Evolutionary conservation across 352 stramenopile species (phyloP).

Genomic region (Aphanomyces astaci): DNA sequence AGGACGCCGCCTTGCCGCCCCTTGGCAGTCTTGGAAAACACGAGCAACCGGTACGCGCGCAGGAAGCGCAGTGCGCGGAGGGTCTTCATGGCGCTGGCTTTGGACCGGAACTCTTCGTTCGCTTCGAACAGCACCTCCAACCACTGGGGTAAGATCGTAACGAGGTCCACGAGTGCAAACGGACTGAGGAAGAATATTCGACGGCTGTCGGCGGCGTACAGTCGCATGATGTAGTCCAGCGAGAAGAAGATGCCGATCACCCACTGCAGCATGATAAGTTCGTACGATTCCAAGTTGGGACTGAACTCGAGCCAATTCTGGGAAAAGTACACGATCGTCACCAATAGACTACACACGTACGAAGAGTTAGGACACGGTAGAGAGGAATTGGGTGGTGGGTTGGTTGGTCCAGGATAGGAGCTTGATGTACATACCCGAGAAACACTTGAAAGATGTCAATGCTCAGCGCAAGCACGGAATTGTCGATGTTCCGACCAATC

Average conservation of each 20-base stretch:
- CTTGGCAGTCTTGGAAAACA: slow-evolving; percentile 51
- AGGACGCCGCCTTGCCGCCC: slow-evolving; percentile 46
- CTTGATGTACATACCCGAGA: not conserved
- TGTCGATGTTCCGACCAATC: slow-evolving; percentile 23
- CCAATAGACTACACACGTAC: not conserved
- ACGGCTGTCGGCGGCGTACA: slow-evolving; percentile 59
- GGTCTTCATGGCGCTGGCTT: slow-evolving; percentile 56
- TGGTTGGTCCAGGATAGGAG: too few species aligned
- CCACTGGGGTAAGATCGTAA: slow-evolving; percentile 41
- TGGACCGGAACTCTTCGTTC: slow-evolving; percentile 32
- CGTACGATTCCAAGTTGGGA: not conserved
- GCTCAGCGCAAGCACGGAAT: slow-evolving; percentile 8
- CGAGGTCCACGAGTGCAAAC: slow-evolving; percentile 52
- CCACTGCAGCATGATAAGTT: not conserved
- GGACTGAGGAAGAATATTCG: slow-evolving; percentile 46
- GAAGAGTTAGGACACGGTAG: not conserved
- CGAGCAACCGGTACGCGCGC: slow-evolving; percentile 53
- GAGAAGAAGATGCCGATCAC: slow-evolving; percentile 7
- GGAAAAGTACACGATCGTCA: slow-evolving; percentile 18
- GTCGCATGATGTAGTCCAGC: slow-evolving; percentile 6
- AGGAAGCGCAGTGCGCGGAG: slow-evolving; percentile 49
- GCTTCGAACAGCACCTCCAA: slow-evolving; percentile 30
- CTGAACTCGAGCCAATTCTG: slow-evolving; percentile 6
- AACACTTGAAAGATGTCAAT: slow-evolving; percentile 20
- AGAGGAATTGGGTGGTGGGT: too few species aligned